Percentiles rank a stretch among this genome's conserved stretches.
Conservation (phyloP, 768 basidiomycete genomes). For the Lactarius deliciosus region DNA sequence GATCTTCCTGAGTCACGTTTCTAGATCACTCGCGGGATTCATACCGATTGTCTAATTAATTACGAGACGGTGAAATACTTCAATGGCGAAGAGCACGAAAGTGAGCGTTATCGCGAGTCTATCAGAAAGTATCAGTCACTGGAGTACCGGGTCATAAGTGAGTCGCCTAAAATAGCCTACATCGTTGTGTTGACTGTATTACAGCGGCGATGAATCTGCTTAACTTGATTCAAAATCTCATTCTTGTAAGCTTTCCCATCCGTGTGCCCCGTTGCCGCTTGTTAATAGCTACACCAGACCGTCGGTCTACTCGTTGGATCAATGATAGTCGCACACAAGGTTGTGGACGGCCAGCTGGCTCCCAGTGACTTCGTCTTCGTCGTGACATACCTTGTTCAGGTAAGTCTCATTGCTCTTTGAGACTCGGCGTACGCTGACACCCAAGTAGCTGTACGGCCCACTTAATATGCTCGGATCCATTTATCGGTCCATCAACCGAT, state of each 20-base stretch:
- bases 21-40: conserved; percentile 76
- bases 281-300: conserved; percentile 44
- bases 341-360: conserved; percentile 52
- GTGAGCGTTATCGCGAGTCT: conserved; percentile 66
- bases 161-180: conserved; percentile 32
- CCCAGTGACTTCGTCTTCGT: conserved; percentile 74
- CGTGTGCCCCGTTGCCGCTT: neutral
- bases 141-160: conserved; percentile 74
- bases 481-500: conserved; percentile 74
- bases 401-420: conserved; percentile 34
- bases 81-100: conserved; percentile 81
- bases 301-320: conserved; percentile 79
- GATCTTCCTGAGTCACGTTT: neutral
- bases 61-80: conserved; percentile 90
- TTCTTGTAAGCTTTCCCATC: conserved; percentile 53
- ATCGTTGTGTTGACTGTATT: neutral
- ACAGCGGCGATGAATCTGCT: conserved; percentile 70
- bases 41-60: conserved; percentile 77
- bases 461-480: conserved; percentile 77
- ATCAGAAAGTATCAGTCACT: conserved; percentile 70
- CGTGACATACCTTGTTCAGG: conserved; percentile 79
- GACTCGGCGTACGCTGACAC: conserved; percentile 10
- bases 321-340: conserved; percentile 71
- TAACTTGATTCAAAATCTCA: conserved; percentile 77
- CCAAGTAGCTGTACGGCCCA: conserved; percentile 61